Percentiles rank a stretch among this genome's conserved stretches.
phyloP scores from a whole-genome alignment of 1,284 basidiomycete species.

The Malassezia restricta region DNA sequence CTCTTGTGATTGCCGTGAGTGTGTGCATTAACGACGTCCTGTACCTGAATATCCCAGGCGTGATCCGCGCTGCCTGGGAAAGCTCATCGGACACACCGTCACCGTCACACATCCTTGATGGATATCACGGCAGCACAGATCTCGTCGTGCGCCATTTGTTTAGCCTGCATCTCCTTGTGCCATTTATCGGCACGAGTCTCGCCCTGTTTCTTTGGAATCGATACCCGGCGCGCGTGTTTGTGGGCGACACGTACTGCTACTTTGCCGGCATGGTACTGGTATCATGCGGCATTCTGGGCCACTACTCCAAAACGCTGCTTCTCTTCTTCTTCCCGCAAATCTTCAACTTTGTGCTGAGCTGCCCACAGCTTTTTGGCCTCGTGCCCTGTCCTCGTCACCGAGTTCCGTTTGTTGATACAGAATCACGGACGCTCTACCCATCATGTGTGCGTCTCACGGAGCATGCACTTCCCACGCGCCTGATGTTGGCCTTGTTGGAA shows the following conservation, averaged over 20 bases:
- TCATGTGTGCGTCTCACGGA: constrained; percentile 7
- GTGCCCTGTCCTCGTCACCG: constrained; percentile 88
- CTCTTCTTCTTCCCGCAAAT: constrained; percentile 96
- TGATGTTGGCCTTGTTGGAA: constrained; percentile 18
- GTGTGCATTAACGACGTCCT: constrained; percentile 83
- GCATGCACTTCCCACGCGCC: background rate
- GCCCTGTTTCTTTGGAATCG: constrained; percentile 54
- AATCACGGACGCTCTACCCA: background rate
- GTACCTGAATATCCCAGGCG: constrained; percentile 50
- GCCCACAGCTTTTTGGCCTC: constrained; percentile 84
- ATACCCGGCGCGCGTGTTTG: constrained; percentile 84
- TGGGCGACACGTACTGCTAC: constrained; percentile 96
- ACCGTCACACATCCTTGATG: constrained; percentile 49
- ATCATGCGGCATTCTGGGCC: constrained; percentile 51
- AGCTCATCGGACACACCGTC: constrained; percentile 2
- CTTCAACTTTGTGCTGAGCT: constrained; percentile 89
- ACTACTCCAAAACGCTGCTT: constrained; percentile 91
- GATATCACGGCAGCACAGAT: constrained; percentile 48
- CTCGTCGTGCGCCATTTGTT: constrained; percentile 83
- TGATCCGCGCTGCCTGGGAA: constrained; percentile 19
- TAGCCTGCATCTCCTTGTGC: constrained; percentile 90
- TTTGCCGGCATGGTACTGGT: constrained; percentile 56
- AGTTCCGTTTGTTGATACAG: constrained; percentile 53
- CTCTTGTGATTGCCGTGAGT: constrained; percentile 77
- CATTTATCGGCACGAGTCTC: constrained; percentile 73